These are phyloP conservation scores for Citrus hindsii DNA, from an alignment of 345 rosid species.

Conservation along the genomic window DNA sequence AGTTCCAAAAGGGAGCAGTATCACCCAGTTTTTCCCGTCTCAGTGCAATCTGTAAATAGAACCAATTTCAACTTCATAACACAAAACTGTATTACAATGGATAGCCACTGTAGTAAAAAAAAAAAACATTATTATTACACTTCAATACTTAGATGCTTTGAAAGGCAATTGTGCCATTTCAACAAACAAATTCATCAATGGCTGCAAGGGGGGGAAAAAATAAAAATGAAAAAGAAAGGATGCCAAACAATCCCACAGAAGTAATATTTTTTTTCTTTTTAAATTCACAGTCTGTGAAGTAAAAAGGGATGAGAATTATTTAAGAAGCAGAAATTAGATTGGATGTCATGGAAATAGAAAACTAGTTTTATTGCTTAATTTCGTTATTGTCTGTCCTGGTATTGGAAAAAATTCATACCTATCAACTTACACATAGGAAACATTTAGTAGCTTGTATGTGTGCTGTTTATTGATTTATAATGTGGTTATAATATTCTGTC, in stretches of 20 bases:
- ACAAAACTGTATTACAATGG: not conserved
- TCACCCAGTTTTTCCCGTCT: slow-evolving; percentile 86
- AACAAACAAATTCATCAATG: not conserved
- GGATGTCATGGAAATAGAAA: not conserved
- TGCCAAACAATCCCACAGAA: not conserved
- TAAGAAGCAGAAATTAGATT: not conserved
- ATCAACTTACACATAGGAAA: not conserved
- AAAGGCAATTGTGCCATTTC: not conserved
- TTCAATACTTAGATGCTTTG: not conserved
- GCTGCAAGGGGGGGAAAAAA: too few relatives aligned
- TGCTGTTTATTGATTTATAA: not conserved
- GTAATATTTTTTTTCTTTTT: not conserved
- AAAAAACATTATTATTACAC: not conserved
- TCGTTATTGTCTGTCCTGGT: not conserved
- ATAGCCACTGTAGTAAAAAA: not conserved
- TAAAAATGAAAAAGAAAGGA: too few relatives aligned
- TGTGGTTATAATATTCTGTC: not conserved
- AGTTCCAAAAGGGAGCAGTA: slow-evolving; percentile 79
- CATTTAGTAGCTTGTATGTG: too few relatives aligned
- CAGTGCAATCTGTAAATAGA: slow-evolving; percentile 59
- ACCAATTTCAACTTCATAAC: not conserved
- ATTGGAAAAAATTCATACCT: not conserved
- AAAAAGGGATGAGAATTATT: not conserved
- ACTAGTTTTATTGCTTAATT: not conserved
- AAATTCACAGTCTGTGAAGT: not conserved